Evolutionary conservation across 1,284 basidiomycete genomes (phyloP).

Genomic region (Puccinia polysora): DNA sequence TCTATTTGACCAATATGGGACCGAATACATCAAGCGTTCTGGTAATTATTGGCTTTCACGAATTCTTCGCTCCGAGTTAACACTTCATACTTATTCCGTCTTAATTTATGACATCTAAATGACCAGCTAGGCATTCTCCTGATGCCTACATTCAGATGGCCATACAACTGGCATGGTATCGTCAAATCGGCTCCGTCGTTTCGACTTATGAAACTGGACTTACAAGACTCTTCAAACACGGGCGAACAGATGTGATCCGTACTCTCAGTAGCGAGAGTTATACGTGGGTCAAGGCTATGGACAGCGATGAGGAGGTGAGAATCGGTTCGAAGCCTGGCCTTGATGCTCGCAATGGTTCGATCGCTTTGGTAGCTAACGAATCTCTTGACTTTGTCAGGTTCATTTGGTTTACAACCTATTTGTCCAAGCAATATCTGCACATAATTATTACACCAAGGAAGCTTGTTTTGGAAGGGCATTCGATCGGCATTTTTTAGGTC

Average conservation of each 20-base stretch:
- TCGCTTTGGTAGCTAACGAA: too few relatives aligned
- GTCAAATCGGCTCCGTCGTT: constrained; percentile 69
- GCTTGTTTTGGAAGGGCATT: constrained; percentile 79
- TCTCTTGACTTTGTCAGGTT: too few relatives aligned
- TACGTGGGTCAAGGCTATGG: constrained; percentile 73
- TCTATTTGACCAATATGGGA: constrained; percentile 80
- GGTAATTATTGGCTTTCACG: constrained; percentile 55
- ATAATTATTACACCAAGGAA: constrained; percentile 70
- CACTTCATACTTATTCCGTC: not conserved
- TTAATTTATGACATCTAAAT: not conserved
- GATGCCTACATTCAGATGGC: constrained; percentile 92
- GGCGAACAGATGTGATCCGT: constrained; percentile 87
- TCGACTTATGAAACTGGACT: constrained; percentile 94
- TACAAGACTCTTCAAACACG: constrained; percentile 82
- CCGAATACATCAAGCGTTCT: constrained; percentile 79
- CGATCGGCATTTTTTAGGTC: constrained; percentile 85
- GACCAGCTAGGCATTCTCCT: constrained; percentile 62
- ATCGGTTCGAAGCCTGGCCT: too few relatives aligned
- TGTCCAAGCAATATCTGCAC: constrained; percentile 66
- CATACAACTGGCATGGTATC: constrained; percentile 86
- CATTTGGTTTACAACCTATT: constrained; percentile 60
- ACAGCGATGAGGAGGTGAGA: constrained; percentile 59
- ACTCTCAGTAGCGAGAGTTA: constrained; percentile 71
- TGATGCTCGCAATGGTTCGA: too few relatives aligned
- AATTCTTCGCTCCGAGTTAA: not conserved